These are phyloP conservation scores for Phytopythium aichiense DNA, from an alignment of 352 stramenopile genomes.

Conservation along the genomic window DNA sequence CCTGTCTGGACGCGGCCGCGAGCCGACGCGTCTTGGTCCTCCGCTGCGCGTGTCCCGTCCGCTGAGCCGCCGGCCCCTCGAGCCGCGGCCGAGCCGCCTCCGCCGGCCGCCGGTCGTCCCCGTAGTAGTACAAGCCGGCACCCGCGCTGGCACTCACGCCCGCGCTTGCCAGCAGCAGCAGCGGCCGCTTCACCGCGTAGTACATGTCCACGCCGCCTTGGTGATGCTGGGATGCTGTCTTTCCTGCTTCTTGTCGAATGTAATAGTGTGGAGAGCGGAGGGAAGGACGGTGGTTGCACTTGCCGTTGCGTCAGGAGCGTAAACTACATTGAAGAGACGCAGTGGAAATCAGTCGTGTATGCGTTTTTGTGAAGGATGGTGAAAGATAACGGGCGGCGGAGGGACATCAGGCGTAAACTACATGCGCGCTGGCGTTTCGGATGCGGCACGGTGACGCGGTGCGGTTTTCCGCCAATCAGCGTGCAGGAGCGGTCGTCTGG, in stretches of 20 bases:
- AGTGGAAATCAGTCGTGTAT: neutral
- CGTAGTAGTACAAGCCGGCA: conserved; percentile 43
- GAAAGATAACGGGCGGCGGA: neutral
- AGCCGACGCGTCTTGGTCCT: conserved; percentile 20
- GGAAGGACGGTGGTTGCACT: neutral
- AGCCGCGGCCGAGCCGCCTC: neutral
- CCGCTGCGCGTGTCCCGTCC: neutral
- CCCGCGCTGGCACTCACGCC: conserved; percentile 50
- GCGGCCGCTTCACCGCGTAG: conserved; percentile 48
- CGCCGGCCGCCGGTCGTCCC: conserved; percentile 27
- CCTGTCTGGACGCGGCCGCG: conserved; percentile 41
- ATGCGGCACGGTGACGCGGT: neutral
- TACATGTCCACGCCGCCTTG: conserved; percentile 19
- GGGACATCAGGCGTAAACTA: neutral
- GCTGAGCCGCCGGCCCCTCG: neutral
- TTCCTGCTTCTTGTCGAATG: neutral
- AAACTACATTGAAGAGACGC: conserved; percentile 5
- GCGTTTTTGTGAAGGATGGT: neutral
- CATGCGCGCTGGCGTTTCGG: neutral
- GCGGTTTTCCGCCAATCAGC: neutral
- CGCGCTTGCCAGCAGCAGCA: conserved; percentile 46
- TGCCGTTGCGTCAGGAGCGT: neutral
- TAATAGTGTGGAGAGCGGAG: neutral
- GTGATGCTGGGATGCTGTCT: neutral
- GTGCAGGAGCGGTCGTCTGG: neutral